A percentile compares a stretch with the other conserved stretches of the same genome.
These are phyloP conservation scores for Penicillium sp. DNA, from an alignment of 2,329 filamentous ascomycete genomes.

Conservation along the genomic window DNA sequence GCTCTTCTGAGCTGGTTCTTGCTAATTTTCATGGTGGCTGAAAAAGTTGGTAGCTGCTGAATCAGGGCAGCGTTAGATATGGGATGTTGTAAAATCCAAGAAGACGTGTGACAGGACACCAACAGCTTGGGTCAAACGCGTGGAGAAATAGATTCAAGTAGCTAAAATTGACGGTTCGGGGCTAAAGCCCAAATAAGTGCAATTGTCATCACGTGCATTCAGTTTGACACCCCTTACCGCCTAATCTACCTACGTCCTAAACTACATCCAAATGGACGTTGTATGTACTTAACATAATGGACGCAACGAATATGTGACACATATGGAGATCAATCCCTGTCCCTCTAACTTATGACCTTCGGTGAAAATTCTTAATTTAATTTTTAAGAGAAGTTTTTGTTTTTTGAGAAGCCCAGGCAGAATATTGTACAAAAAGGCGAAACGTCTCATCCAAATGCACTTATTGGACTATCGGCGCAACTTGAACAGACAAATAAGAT, in stretches of 20 bases:
- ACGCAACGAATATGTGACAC: no score
- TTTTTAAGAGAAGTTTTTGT: no score
- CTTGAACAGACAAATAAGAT: neutral
- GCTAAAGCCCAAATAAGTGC: neutral
- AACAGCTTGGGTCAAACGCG: neutral
- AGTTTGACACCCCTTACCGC: neutral
- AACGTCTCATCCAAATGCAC: neutral
- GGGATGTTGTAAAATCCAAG: neutral
- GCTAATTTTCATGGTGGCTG: constrained; percentile 63
- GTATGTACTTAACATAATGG: no score
- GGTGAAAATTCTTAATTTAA: neutral
- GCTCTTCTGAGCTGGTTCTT: constrained; percentile 93
- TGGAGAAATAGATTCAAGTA: neutral
- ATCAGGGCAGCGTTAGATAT: neutral
- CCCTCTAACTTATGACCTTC: no score
- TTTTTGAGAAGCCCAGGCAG: no score
- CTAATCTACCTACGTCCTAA: neutral
- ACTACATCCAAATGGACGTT: no score
- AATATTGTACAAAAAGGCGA: constrained; percentile 1
- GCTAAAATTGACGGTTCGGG: neutral
- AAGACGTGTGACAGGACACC: neutral
- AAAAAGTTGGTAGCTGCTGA: neutral
- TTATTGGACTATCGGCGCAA: neutral
- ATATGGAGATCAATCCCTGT: no score
- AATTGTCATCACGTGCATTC: neutral